Base-by-base conservation (phyloP, 495 filamentous ascomycete species). In the Neurospora sp. region DNA sequence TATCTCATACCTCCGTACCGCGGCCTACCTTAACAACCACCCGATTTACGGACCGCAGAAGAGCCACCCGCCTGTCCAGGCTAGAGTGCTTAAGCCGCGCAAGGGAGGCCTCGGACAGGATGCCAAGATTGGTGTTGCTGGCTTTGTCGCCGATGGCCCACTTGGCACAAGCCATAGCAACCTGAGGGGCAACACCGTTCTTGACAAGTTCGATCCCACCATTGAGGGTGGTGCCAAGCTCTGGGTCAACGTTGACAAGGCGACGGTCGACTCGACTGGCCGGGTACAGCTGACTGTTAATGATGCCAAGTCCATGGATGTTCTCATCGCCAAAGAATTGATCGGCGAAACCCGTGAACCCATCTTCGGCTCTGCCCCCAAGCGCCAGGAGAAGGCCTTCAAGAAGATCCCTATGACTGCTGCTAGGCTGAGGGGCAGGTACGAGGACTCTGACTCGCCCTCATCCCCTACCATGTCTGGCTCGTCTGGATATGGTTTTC, bases 11-110 rank as follows among this genome's bases (percentile, higher is more conserved):
- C 85, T 91, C 38, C 90, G 94, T 72, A 91, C 92, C 19, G 81
- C 87, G 40, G 85, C 90, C 31, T 86, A 90, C 78, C 79, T 92
- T 59, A 85, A 89, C 70, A 96, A 97, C 80, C 94, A 98, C 78
- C 91, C 96, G 0, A 73, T 89, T n/a, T 89, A 91, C 77, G 96
- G 96, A 4, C 94, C 94, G 9, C 92, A 93, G 78, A 82, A 83
- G 17, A 76, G 83, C 42, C 86, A 88, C 73, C 76, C 89, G 10
- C 88, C 93, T 0, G 86, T 96, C 4, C 81, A 88, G 78, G 92
- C 91, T 4, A 88, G 96, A 72, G 85, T 96, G 39, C 72, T 97
- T 73, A 73, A 84, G 92, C 71, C 77, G 93, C 76, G 72, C 54
- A 34, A 38, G 45, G 21, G 28, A n/a, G 8, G 36, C 7, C n/a